These are phyloP conservation scores for Handroanthus guayacan DNA, from an alignment of 257 asterid genomes.

Conservation along the genomic window DNA sequence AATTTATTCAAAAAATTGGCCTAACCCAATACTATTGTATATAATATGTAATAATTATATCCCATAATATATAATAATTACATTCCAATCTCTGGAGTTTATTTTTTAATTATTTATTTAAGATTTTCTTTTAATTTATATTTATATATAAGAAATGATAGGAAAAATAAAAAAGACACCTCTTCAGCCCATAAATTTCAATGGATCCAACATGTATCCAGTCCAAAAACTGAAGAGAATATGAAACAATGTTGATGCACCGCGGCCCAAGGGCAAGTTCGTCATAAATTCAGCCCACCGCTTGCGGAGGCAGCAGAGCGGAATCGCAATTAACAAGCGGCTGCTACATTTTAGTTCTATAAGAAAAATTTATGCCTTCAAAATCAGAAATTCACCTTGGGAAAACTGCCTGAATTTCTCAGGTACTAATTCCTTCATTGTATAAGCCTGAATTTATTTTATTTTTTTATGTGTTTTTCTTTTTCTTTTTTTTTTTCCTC, in stretches of 20 bases:
- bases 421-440: constrained; percentile 35
- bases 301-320: not conserved
- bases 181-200: not conserved
- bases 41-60: too few species aligned
- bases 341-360: not conserved
- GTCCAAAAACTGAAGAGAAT: not conserved
- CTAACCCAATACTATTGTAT: too few species aligned
- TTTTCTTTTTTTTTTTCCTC: not conserved
- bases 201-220: not conserved
- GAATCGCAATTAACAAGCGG: not conserved
- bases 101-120: too few species aligned
- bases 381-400: constrained; percentile 14
- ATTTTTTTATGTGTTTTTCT: not conserved
- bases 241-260: not conserved
- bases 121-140: too few species aligned
- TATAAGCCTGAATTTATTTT: not conserved
- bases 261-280: constrained; percentile 17
- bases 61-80: too few species aligned
- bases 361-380: not conserved
- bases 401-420: constrained; percentile 24
- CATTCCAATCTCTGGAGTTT: too few species aligned
- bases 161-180: too few species aligned
- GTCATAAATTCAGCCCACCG: not conserved
- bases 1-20: too few species aligned
- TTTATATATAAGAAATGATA: too few species aligned